These are phyloP conservation scores for Vitis labrusca DNA, from an alignment of 164 flowering plant species.

Conservation along the genomic window DNA sequence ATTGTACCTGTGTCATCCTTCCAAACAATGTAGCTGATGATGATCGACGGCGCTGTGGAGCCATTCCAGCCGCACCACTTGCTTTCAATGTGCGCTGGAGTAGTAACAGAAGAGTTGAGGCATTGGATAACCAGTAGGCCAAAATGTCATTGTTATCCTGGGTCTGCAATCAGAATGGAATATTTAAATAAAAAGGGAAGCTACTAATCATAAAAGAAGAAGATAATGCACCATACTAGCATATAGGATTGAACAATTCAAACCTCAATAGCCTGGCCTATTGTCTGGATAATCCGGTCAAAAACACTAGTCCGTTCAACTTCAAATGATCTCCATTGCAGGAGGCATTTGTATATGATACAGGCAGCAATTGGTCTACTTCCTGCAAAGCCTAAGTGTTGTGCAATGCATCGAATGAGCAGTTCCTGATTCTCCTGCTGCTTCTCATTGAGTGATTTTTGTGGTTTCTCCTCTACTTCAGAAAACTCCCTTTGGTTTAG, in stretches of 20 bases:
- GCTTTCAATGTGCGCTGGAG: constrained; percentile 96
- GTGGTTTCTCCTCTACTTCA: constrained; percentile 94
- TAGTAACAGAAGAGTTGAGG: constrained; percentile 85
- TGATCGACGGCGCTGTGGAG: constrained; percentile 90
- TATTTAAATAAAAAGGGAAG: constrained; percentile 11
- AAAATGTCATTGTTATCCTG: constrained; percentile 85
- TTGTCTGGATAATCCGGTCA: constrained; percentile 92
- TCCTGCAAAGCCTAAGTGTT: constrained; percentile 84
- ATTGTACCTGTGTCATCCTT: constrained; percentile 86
- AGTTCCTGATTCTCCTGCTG: constrained; percentile 91
- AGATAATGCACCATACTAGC: neutral
- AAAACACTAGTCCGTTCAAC: constrained; percentile 95
- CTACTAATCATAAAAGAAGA: neutral
- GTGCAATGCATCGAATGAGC: constrained; percentile 77
- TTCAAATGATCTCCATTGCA: constrained; percentile 99
- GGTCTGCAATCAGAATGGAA: constrained; percentile 41
- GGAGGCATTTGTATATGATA: constrained; percentile 90
- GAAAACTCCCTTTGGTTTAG: constrained; percentile 51
- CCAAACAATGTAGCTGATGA: constrained; percentile 89
- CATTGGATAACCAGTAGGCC: constrained; percentile 97
- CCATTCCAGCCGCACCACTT: constrained; percentile 92
- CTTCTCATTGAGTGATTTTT: constrained; percentile 93
- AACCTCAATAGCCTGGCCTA: constrained; percentile 98
- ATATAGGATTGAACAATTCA: constrained; percentile 7
- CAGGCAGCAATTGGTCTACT: constrained; percentile 96